Evolutionary conservation across 768 basidiomycete genomes (phyloP), one percentile per base, ranked within the genome.

Genomic region (Suillus bovinus): DNA sequence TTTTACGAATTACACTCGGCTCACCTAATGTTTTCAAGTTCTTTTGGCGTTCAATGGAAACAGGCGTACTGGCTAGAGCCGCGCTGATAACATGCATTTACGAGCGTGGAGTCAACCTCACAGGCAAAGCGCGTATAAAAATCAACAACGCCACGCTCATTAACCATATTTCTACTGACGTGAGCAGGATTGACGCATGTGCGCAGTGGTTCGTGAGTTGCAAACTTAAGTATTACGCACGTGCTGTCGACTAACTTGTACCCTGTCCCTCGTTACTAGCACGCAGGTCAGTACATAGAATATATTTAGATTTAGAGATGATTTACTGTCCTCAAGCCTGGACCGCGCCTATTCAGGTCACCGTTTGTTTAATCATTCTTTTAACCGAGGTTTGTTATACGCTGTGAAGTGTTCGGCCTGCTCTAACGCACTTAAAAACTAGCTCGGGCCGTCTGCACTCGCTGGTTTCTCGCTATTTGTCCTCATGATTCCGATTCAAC

Each of bases 81-180:
- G 84, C 89, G 13, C 78, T 93, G 31, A 90, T 89, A 56, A 82
- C 82, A 46, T 84, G 85, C 0, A 82, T 92, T 24, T 93, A 91
- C 75, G 84, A 87, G 65, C 85, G 89, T 55, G 84, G 85, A 5
- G 80, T 92, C 39, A 76, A 77, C 38, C 77, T 94, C 33, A 86
- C 86, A 1, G 86, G 86, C 6, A 88, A 86, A 72, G 82, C 88
- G 11, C 80, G 90, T 55, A 82, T 84, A 16, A 78, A 79, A 34
- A 79, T 89, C 54, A 81, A 86, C 3, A 92, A 90, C 68, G 78
- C 82, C 33, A 80, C 79, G 62, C 76, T 88, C 22, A 79, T 87
- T 29, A 87, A 85, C 66, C 85, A 86, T 66, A 81, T 87, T 55
- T 83, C 82, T 11, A 87, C 87, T 14, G 89, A 91, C 76, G 86